Percentiles rank a stretch among this genome's conserved stretches.
These are phyloP conservation scores for Ophiostoma populinum DNA, from an alignment of 2,329 filamentous ascomycete genomes.

Conservation along the genomic window DNA sequence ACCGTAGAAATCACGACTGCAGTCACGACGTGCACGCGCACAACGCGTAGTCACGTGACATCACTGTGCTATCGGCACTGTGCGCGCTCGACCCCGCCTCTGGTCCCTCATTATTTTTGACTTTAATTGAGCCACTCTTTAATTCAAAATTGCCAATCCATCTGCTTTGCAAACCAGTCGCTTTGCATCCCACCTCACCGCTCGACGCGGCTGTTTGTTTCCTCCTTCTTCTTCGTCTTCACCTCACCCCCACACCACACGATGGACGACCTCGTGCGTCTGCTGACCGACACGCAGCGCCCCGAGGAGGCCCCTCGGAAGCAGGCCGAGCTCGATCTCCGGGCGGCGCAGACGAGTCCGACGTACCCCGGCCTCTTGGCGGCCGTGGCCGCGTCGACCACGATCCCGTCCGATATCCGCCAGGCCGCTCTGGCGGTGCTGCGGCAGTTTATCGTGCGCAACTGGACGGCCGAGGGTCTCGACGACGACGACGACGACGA, in stretches of 20 bases:
- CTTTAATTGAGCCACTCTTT: too few species aligned
- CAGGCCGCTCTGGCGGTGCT: constrained; percentile 69
- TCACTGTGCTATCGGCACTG: too few species aligned
- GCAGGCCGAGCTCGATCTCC: constrained; percentile 70
- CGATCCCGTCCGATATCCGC: constrained; percentile 56
- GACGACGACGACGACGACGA: constrained; percentile 58
- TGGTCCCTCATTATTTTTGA: too few species aligned
- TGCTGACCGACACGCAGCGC: constrained; percentile 76
- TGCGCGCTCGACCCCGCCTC: too few species aligned
- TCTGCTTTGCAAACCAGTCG: too few species aligned
- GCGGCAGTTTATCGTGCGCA: constrained; percentile 65
- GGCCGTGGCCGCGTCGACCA: constrained; percentile 61
- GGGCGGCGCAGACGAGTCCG: constrained; percentile 47
- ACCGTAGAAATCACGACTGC: too few species aligned
- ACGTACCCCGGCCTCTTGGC: constrained; percentile 66
- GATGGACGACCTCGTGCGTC: constrained; percentile 84
- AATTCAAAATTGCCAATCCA: too few species aligned
- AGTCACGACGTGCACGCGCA: too few species aligned
- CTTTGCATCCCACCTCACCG: neutral
- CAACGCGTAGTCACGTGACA: too few species aligned
- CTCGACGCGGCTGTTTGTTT: neutral
- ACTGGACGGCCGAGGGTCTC: constrained; percentile 65
- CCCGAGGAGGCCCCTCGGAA: constrained; percentile 60
- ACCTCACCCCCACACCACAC: neutral
- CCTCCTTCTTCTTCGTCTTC: neutral